phyloP scores from a whole-genome alignment of 2,329 filamentous ascomycete species.

The Aspergillus proliferans region DNA sequence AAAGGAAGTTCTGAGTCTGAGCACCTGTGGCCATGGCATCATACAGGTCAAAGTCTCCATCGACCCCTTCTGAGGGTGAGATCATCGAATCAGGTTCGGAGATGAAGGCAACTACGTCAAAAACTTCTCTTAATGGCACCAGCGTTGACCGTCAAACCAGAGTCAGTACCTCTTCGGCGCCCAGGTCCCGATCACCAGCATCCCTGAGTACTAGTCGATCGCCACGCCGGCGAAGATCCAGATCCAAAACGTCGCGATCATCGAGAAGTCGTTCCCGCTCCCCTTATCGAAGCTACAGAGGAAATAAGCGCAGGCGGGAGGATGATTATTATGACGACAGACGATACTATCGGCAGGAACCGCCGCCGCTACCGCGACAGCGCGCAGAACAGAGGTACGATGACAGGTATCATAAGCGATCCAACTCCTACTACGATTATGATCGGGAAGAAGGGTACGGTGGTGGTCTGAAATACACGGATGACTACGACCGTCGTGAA shows the following conservation, averaged over 20 bases:
- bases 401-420: conserved; percentile 22
- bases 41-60: conserved; percentile 43
- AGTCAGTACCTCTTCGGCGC: conserved; percentile 50
- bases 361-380: conserved; percentile 27
- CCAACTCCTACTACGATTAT: conserved; percentile 45
- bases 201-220: conserved; percentile 47
- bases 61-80: conserved; percentile 80
- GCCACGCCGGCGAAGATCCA: conserved; percentile 56
- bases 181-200: conserved; percentile 41
- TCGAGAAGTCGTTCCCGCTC: conserved; percentile 37
- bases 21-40: conserved; percentile 39
- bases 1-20: conserved; percentile 1
- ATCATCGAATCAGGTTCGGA: conserved; percentile 68
- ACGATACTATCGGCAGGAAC: conserved; percentile 22
- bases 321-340: conserved; percentile 34
- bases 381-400: conserved; percentile 32
- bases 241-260: conserved; percentile 19
- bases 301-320: conserved; percentile 38
- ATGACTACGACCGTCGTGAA: conserved; percentile 43
- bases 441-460: conserved; percentile 41
- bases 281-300: conserved; percentile 34
- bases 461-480: conserved; percentile 42
- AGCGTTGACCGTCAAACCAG: conserved; percentile 91
- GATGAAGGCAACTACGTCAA: conserved; percentile 79
- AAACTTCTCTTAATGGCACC: conserved; percentile 66